These are phyloP conservation scores for Colletotrichum magnum DNA, from an alignment of 2,329 filamentous ascomycete genomes.

Conservation along the genomic window DNA sequence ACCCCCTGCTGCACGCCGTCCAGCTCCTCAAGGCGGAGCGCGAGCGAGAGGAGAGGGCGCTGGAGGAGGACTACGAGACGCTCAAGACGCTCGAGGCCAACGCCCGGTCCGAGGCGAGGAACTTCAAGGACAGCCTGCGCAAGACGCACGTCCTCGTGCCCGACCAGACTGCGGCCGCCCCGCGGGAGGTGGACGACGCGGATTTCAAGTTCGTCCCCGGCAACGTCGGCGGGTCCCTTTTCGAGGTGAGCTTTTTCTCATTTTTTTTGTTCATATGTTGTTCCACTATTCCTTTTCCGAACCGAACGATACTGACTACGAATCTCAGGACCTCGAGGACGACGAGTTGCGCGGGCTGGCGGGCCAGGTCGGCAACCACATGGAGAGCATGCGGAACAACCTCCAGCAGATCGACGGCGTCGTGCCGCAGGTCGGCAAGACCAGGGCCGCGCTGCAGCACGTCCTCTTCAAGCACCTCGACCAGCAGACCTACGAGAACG, in stretches of 20 bases:
- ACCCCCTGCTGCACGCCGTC: constrained; percentile 73
- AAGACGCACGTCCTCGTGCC: constrained; percentile 67
- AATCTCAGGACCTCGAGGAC: constrained; percentile 53
- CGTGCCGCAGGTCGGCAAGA: constrained; percentile 62
- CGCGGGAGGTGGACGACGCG: constrained; percentile 27
- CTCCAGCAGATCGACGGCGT: constrained; percentile 68
- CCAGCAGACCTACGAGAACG: constrained; percentile 61
- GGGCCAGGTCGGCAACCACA: constrained; percentile 66
- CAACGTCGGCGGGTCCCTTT: constrained; percentile 43
- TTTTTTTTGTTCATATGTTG: background rate
- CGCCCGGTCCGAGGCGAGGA: constrained; percentile 66
- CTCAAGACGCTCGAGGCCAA: constrained; percentile 68
- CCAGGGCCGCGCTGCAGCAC: constrained; percentile 63
- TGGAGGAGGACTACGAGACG: constrained; percentile 69
- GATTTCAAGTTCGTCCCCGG: constrained; percentile 41
- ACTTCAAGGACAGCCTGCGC: constrained; percentile 64
- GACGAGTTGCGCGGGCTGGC: constrained; percentile 61
- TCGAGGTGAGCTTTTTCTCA: constrained; percentile 46
- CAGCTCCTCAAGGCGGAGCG: constrained; percentile 72
- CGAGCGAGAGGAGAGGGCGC: constrained; percentile 66
- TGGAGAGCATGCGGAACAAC: constrained; percentile 70
- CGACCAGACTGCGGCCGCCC: constrained; percentile 44
- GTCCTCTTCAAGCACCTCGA: constrained; percentile 63
- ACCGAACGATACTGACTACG: background rate
- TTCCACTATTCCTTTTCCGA: background rate